Conservation (phyloP, 306 rosid genomes). For the Leucaena leucocephala region DNA sequence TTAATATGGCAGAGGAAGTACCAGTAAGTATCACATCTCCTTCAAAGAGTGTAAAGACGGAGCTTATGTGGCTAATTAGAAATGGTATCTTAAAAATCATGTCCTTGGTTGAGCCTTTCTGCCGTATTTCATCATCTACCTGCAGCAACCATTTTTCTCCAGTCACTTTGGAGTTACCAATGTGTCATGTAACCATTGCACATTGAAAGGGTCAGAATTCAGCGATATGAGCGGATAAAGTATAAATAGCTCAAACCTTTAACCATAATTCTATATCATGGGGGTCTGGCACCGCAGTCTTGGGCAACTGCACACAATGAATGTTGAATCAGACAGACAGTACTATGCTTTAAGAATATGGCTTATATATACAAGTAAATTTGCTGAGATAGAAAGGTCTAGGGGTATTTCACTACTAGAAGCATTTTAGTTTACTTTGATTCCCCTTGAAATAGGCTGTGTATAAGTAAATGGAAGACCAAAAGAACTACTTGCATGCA, state of each 20-base stretch:
- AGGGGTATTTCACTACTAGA: constrained; percentile 17
- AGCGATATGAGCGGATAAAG: neutral
- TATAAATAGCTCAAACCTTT: constrained; percentile 59
- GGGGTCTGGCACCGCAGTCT: constrained; percentile 71
- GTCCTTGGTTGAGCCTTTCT: constrained; percentile 94
- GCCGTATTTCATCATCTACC: constrained; percentile 89
- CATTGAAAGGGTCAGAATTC: constrained; percentile 14
- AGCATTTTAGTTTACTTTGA: neutral
- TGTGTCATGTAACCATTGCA: constrained; percentile 26
- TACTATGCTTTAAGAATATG: constrained; percentile 17
- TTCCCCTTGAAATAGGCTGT: constrained; percentile 1
- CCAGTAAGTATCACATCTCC: constrained; percentile 97
- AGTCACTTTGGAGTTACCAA: constrained; percentile 27
- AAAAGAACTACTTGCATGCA: constrained; percentile 27
- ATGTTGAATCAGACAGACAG: constrained; percentile 27
- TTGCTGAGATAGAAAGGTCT: neutral
- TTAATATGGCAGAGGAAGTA: constrained; percentile 37
- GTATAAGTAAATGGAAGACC: constrained; percentile 10
- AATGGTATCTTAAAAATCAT: constrained; percentile 91
- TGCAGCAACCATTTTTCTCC: constrained; percentile 37
- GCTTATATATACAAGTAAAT: constrained; percentile 6
- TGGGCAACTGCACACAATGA: constrained; percentile 67
- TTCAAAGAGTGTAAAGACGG: constrained; percentile 83
- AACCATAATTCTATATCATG: constrained; percentile 86
- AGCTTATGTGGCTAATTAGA: constrained; percentile 88